Conservation (phyloP, 129 eudicot species). For the Cynara cardunculus region DNA sequence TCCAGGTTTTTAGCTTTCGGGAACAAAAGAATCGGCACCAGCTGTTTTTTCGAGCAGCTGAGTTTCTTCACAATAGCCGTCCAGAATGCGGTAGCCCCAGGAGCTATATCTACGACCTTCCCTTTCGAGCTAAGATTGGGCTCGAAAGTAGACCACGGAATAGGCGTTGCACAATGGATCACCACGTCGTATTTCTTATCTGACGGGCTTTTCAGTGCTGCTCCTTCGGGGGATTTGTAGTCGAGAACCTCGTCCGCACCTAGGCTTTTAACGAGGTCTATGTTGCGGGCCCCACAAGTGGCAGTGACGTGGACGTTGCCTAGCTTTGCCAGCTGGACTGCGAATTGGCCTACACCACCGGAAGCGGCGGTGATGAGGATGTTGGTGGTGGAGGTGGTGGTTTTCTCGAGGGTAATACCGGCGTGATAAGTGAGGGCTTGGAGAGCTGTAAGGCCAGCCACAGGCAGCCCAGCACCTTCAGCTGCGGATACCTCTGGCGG, state of each 20-base stretch:
- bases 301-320: conserved; percentile 80
- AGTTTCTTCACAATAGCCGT: conserved; percentile 61
- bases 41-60: conserved; percentile 60
- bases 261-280: conserved; percentile 56
- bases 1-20: conserved; percentile 63
- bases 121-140: conserved; percentile 53
- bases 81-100: conserved; percentile 45
- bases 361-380: conserved; percentile 84
- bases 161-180: conserved; percentile 55
- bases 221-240: conserved; percentile 78
- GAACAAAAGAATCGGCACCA: conserved; percentile 52
- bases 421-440: conserved; percentile 60
- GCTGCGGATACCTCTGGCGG: conserved; percentile 85
- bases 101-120: conserved; percentile 71
- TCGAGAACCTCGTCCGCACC: conserved; percentile 95
- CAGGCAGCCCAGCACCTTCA: conserved; percentile 62
- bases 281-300: conserved; percentile 88
- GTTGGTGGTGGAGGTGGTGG: conserved; percentile 44
- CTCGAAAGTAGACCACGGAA: conserved; percentile 75
- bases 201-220: conserved; percentile 73
- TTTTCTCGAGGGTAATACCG: conserved; percentile 73
- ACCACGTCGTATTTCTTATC: conserved; percentile 66
- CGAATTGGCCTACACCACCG: conserved; percentile 85
- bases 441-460: conserved; percentile 78
- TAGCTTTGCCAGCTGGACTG: conserved; percentile 80